phyloP scores from a whole-genome alignment of 345 rosid genomes.

The Nasturtium officinale region DNA sequence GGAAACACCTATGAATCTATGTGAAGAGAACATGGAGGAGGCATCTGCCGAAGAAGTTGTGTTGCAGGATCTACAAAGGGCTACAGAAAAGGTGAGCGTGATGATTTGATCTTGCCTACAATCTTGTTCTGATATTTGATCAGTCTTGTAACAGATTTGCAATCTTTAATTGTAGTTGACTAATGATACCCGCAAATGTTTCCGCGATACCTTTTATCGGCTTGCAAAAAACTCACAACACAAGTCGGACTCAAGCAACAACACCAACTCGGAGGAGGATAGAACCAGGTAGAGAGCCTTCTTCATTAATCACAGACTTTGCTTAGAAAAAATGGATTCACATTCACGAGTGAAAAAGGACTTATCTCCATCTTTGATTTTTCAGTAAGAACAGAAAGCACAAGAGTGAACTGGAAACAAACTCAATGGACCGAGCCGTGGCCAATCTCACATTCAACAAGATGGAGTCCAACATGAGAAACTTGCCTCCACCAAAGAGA shows the following conservation, averaged over 20 bases:
- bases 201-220: conserved; percentile 86
- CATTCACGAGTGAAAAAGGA: not conserved
- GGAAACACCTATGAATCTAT: conserved; percentile 22
- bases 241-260: not conserved
- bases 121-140: not conserved
- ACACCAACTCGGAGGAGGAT: conserved; percentile 26
- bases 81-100: conserved; percentile 57
- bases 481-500: conserved; percentile 38
- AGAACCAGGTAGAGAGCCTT: conserved; percentile 25
- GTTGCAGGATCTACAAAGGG: conserved; percentile 65
- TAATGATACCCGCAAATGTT: conserved; percentile 66
- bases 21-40: conserved; percentile 42
- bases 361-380: not conserved
- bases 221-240: conserved; percentile 68
- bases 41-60: conserved; percentile 62
- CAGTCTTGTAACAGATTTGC: conserved; percentile 12
- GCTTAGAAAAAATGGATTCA: not conserved
- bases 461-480: conserved; percentile 51
- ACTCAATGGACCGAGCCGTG: conserved; percentile 69
- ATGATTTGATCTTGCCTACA: conserved; percentile 1
- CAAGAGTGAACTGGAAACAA: conserved; percentile 66
- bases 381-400: conserved; percentile 37
- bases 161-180: conserved; percentile 49
- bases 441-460: conserved; percentile 77
- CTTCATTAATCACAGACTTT: not conserved